A percentile compares a stretch with the other conserved stretches of the same genome.
These are phyloP conservation scores for Exobasidium rhododendri DNA, from an alignment of 1,284 basidiomycete species.

Conservation along the genomic window DNA sequence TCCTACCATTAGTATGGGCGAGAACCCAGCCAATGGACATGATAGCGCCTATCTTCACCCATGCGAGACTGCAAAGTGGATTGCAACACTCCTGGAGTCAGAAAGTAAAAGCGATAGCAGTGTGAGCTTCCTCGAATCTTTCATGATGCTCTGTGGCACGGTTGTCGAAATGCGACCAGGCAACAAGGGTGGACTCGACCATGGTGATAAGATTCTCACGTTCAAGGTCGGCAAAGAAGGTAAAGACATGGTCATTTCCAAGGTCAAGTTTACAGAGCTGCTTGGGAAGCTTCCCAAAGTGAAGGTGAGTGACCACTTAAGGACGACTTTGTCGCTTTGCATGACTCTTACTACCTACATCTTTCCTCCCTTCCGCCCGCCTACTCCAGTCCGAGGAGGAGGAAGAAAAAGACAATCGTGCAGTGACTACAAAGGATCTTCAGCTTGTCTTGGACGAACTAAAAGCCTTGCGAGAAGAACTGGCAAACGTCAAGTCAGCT, in stretches of 20 bases:
- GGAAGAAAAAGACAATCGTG: conserved; percentile 9
- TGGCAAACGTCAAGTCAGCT: conserved; percentile 15
- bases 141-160: conserved; percentile 5
- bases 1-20: conserved; percentile 8
- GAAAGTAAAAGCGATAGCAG: not conserved
- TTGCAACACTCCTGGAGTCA: not conserved
- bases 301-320: conserved; percentile 2
- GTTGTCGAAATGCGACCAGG: conserved; percentile 8
- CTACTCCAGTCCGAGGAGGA: not conserved
- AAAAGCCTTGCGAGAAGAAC: conserved; percentile 11
- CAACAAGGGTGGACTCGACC: not conserved
- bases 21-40: conserved; percentile 9
- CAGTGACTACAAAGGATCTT: conserved; percentile 11
- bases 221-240: conserved; percentile 9
- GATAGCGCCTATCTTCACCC: conserved; percentile 8
- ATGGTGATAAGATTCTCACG: not conserved
- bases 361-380: not conserved
- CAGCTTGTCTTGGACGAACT: conserved; percentile 13
- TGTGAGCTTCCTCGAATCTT: not conserved
- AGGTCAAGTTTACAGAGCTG: conserved; percentile 28
- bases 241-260: conserved; percentile 9
- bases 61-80: conserved; percentile 3
- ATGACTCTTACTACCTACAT: not conserved
- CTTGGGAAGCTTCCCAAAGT: conserved; percentile 12
- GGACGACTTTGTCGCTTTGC: not conserved